Percentiles rank a stretch among this genome's conserved stretches.
Conservation (phyloP, 2,329 filamentous ascomycete species). For the Cladobotryum protrusum region DNA sequence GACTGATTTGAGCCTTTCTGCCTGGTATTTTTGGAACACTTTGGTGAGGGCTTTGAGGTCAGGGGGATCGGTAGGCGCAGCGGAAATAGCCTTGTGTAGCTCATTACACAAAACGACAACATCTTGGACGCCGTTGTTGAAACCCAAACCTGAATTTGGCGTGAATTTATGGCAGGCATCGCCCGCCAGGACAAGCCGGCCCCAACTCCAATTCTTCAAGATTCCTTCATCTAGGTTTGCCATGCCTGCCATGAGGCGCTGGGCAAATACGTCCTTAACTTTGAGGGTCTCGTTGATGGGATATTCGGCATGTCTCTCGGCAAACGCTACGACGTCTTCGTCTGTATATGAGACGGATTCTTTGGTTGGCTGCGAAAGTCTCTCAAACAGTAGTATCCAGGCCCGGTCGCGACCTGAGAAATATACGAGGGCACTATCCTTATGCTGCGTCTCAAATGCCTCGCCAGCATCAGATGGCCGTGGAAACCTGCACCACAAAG, state of each 20-base stretch:
- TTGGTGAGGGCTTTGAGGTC: slow-evolving; percentile 3
- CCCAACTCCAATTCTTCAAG: slow-evolving; percentile 28
- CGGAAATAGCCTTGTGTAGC: slow-evolving; percentile 13
- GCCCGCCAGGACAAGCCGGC: slow-evolving; percentile 29
- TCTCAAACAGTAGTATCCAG: slow-evolving; percentile 30
- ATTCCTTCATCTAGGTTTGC: slow-evolving; percentile 33
- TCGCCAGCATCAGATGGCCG: slow-evolving; percentile 16
- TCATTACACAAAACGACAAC: slow-evolving; percentile 24
- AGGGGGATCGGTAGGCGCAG: not conserved
- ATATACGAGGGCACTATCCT: slow-evolving; percentile 22
- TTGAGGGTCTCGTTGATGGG: slow-evolving; percentile 17
- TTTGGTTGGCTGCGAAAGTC: slow-evolving; percentile 19
- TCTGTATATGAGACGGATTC: slow-evolving; percentile 21
- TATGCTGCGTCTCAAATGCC: slow-evolving; percentile 26
- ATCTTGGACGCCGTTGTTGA: slow-evolving; percentile 31
- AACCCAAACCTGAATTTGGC: slow-evolving; percentile 28
- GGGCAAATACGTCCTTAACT: slow-evolving; percentile 25
- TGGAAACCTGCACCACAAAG: slow-evolving; percentile 30
- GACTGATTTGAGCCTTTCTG: slow-evolving; percentile 7
- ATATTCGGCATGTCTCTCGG: not conserved
- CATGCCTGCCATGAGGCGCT: slow-evolving; percentile 21
- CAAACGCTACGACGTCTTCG: slow-evolving; percentile 19
- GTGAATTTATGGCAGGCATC: slow-evolving; percentile 35
- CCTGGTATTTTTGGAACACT: slow-evolving; percentile 17
- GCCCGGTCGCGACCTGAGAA: slow-evolving; percentile 22